Conservation (phyloP, 2,329 filamentous ascomycete genomes). For the Ceratocystis ficicola region DNA sequence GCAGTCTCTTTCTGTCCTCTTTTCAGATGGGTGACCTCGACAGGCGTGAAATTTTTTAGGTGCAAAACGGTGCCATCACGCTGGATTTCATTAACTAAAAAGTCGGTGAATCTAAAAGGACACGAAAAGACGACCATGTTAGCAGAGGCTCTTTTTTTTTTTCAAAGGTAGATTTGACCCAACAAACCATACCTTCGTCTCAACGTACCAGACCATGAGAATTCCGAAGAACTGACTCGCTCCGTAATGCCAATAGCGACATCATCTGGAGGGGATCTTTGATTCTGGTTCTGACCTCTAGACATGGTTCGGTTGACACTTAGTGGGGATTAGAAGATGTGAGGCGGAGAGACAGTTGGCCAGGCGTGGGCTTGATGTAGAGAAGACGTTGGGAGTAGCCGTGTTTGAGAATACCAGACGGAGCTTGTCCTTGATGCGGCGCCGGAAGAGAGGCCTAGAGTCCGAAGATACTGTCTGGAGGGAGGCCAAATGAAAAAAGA, state of each 20-base stretch:
- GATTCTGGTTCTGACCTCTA: constrained; percentile 11
- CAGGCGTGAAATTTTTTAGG: constrained; percentile 34
- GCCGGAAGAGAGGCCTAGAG: background rate
- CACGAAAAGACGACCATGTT: background rate
- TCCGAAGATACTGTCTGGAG: background rate
- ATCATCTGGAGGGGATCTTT: constrained; percentile 27
- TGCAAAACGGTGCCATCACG: constrained; percentile 66
- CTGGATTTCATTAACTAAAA: constrained; percentile 79
- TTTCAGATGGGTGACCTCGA: constrained; percentile 20
- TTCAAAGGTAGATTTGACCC: background rate
- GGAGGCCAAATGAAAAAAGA: background rate
- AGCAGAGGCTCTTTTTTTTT: background rate
- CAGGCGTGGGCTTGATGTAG: background rate
- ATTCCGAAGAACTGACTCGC: constrained; percentile 31
- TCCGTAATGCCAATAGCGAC: constrained; percentile 33
- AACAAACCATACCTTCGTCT: constrained; percentile 22
- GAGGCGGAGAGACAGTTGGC: background rate
- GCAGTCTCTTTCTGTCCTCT: constrained; percentile 3
- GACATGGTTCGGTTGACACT: background rate
- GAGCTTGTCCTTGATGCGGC: constrained; percentile 12
- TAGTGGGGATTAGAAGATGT: background rate
- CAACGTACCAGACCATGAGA: constrained; percentile 31
- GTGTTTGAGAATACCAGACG: background rate
- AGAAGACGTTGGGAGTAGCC: background rate
- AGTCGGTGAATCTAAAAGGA: constrained; percentile 63